A percentile compares a stretch with the other conserved stretches of the same genome.
Conservation (phyloP, 495 filamentous ascomycete species). For the Talaromyces liani region DNA sequence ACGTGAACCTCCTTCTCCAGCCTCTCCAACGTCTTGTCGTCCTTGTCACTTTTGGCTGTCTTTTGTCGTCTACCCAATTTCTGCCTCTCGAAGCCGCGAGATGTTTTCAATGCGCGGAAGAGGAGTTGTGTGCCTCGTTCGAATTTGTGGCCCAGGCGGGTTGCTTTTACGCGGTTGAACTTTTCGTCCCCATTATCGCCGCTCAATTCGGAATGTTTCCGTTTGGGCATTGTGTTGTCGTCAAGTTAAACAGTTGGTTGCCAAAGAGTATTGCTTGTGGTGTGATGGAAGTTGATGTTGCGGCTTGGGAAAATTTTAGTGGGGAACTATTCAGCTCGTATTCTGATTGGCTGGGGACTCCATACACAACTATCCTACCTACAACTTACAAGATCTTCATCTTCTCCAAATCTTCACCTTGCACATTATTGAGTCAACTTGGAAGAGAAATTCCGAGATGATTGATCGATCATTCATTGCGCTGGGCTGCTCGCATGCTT, state of each 20-base stretch:
- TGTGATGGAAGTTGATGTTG: neutral
- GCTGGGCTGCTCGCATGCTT: neutral
- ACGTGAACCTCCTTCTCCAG: conserved; percentile 67
- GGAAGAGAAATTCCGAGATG: neutral
- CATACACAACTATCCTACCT: neutral
- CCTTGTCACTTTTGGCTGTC: conserved; percentile 49
- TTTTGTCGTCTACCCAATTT: conserved; percentile 73
- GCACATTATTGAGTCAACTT: neutral
- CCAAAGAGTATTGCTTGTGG: too few species aligned
- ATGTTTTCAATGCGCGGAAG: conserved; percentile 62
- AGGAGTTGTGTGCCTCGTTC: conserved; percentile 52
- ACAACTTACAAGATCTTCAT: neutral
- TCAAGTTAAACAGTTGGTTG: too few species aligned
- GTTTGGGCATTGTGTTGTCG: conserved; percentile 33
- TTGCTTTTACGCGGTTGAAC: conserved; percentile 26
- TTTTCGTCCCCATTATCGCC: conserved; percentile 8
- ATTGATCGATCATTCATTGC: neutral
- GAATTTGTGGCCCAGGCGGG: conserved; percentile 46
- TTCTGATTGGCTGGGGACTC: neutral
- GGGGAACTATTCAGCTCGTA: neutral
- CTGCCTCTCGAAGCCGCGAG: conserved; percentile 84
- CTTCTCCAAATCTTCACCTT: neutral
- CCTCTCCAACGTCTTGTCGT: conserved; percentile 34
- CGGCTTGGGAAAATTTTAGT: neutral
- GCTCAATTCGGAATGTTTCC: conserved; percentile 30